Evolutionary conservation across 768 basidiomycete species (phyloP), one percentile per base, ranked within the genome.

Genomic region (Pisolithus tinctorius): DNA sequence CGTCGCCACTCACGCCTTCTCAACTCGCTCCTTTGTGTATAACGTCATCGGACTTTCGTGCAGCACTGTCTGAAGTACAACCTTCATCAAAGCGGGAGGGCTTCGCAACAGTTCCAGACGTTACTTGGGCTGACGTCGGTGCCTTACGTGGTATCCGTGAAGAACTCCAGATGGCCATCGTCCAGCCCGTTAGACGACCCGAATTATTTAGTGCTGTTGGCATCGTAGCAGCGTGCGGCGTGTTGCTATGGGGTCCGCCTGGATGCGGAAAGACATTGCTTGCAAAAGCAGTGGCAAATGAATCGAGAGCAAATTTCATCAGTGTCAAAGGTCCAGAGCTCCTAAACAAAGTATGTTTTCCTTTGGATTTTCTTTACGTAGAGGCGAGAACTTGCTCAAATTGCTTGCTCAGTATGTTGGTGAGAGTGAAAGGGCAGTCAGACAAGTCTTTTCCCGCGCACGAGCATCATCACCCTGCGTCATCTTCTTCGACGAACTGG

Each of bases 221-320:
- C 6, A 93, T 99, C 55, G 83, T 85, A 29, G 89, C 91, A 0
- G 83, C 92, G 0, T 93, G 92, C 62, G 96, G 95, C 0, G 96
- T 98, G 3, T 71, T 98, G 31, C 70, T 98, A n/a, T 98, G 96
- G 96, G 96, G 96, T 29, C 96, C 96, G 25, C 95, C 96, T 0
- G 96, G 96, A 9, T 98, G 95, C 63, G 96, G 96, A 4, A 99
- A 98, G 71, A 99, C 96, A 0, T 64, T 99, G 27, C 73, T 99
- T n/a, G 96, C 96, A 0, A 98, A 97, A 65, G 96, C 95, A 0
- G 95, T 98, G 4, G 96, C 96, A 8, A 97, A 93, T 65, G 96
- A 97, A 71, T 89, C 86, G 48, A 74, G 81, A 56, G 96, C 96
- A 11, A 98, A 93, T 68, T 98, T 99, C 61, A 97, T 99, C 62